Evolutionary conservation across 2,329 filamentous ascomycete genomes (phyloP).

Genomic region (Claviceps cyperi): DNA sequence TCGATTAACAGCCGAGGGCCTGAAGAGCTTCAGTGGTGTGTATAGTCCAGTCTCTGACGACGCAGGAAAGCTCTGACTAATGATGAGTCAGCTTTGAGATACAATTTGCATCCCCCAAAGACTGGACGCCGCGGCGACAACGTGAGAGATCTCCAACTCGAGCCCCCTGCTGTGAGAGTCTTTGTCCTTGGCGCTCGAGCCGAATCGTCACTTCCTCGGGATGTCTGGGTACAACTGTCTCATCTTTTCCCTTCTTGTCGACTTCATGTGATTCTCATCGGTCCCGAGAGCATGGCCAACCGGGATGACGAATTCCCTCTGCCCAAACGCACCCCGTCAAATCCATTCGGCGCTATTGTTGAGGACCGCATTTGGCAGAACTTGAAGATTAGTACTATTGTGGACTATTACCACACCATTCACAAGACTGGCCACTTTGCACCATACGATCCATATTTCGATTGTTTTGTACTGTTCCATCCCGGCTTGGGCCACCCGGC

Average conservation of each 20-base stretch:
- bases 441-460: slow-evolving; percentile 95
- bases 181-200: slow-evolving; percentile 91
- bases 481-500: slow-evolving; percentile 91
- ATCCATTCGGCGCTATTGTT: slow-evolving; percentile 87
- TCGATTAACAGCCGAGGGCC: slow-evolving; percentile 69
- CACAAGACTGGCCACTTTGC: slow-evolving; percentile 83
- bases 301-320: slow-evolving; percentile 86
- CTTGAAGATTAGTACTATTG: slow-evolving; percentile 94
- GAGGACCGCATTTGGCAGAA: slow-evolving; percentile 79
- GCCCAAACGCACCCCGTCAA: slow-evolving; percentile 66
- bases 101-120: slow-evolving; percentile 79
- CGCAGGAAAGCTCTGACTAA: not conserved
- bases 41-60: slow-evolving; percentile 9
- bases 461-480: slow-evolving; percentile 94
- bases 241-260: slow-evolving; percentile 87
- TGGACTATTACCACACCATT: slow-evolving; percentile 95
- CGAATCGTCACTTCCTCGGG: slow-evolving; percentile 88
- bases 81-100: slow-evolving; percentile 55
- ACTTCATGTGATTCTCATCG: slow-evolving; percentile 87
- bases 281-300: slow-evolving; percentile 90
- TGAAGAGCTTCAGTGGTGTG: slow-evolving; percentile 87
- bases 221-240: slow-evolving; percentile 88
- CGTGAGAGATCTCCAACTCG: slow-evolving; percentile 67
- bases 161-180: slow-evolving; percentile 75
- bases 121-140: slow-evolving; percentile 53